phyloP scores from a whole-genome alignment of 78 protist genomes.

The Paratrimastix pyriformis region DNA sequence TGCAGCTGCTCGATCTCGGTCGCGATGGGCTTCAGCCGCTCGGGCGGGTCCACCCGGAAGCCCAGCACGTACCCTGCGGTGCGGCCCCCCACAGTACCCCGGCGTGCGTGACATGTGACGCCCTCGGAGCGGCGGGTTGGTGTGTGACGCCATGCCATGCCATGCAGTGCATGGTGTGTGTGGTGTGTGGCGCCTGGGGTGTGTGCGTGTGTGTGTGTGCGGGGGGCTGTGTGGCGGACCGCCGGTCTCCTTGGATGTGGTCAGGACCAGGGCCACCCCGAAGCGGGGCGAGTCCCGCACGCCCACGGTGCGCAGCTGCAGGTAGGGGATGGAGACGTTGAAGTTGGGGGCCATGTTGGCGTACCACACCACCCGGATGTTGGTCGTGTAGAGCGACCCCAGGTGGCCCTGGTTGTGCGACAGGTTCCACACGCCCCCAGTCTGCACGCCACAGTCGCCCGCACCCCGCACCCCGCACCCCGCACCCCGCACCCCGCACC shows the following conservation, averaged over 20 bases:
- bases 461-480: too few species aligned
- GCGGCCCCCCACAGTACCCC: background rate
- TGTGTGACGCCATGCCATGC: background rate
- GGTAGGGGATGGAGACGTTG: slow-evolving; percentile 70
- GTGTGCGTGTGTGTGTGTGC: background rate
- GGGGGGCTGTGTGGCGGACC: background rate
- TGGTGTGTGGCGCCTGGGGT: background rate
- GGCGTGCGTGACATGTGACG: background rate
- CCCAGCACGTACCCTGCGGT: slow-evolving; percentile 44
- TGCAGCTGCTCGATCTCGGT: slow-evolving; percentile 15
- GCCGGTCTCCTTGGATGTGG: slow-evolving; percentile 17
- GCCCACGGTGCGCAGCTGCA: slow-evolving; percentile 23
- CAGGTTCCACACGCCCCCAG: slow-evolving; percentile 58
- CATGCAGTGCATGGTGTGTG: background rate
- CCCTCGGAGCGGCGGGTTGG: background rate
- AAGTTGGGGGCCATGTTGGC: slow-evolving; percentile 59
- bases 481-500: too few species aligned
- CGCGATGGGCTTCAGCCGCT: background rate
- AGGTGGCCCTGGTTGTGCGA: slow-evolving; percentile 59
- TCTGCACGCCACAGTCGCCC: background rate
- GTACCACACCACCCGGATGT: slow-evolving; percentile 69
- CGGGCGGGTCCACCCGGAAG: slow-evolving; percentile 42
- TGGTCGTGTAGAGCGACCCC: slow-evolving; percentile 55
- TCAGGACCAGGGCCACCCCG: slow-evolving; percentile 57
- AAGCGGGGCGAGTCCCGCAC: slow-evolving; percentile 43